phyloP scores from a whole-genome alignment of 2,329 filamentous ascomycete species.

The Fusarium verrucosum region DNA sequence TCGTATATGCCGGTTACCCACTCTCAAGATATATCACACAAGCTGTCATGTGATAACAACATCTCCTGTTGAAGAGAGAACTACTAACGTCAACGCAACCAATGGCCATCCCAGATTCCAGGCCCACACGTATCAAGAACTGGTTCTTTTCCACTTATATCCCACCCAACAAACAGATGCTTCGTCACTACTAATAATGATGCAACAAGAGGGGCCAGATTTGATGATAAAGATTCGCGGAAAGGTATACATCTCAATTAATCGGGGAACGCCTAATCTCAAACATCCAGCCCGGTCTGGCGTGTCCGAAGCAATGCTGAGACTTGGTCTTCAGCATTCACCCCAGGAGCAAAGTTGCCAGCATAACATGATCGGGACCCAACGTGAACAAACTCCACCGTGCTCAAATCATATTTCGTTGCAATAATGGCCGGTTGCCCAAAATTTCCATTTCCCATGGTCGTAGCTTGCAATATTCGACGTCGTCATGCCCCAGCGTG shows the following conservation, averaged over 20 bases:
- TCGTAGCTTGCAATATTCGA: conserved; percentile 45
- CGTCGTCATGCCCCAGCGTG: conserved; percentile 40
- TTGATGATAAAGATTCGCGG: conserved; percentile 3
- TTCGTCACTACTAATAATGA: background rate
- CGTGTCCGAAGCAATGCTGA: conserved; percentile 34
- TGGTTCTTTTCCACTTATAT: background rate
- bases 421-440: conserved; percentile 45
- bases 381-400: conserved; percentile 51
- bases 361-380: conserved; percentile 43
- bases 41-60: background rate
- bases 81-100: background rate
- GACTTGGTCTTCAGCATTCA: conserved; percentile 27
- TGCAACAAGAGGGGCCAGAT: background rate
- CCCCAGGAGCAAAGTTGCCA: conserved; percentile 35
- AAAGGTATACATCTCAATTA: conserved; percentile 54
- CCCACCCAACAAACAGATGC: background rate
- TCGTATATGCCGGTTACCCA: background rate
- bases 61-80: conserved; percentile 1
- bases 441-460: conserved; percentile 45
- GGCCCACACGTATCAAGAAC: background rate
- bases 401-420: conserved; percentile 48
- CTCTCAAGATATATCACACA: background rate
- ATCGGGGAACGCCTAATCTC: conserved; percentile 57
- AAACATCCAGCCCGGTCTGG: conserved; percentile 52
- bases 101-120: background rate